A percentile compares a stretch with the other conserved stretches of the same genome.
phyloP scores from a whole-genome alignment of 768 basidiomycete genomes.

The Leccinum variicolor region DNA sequence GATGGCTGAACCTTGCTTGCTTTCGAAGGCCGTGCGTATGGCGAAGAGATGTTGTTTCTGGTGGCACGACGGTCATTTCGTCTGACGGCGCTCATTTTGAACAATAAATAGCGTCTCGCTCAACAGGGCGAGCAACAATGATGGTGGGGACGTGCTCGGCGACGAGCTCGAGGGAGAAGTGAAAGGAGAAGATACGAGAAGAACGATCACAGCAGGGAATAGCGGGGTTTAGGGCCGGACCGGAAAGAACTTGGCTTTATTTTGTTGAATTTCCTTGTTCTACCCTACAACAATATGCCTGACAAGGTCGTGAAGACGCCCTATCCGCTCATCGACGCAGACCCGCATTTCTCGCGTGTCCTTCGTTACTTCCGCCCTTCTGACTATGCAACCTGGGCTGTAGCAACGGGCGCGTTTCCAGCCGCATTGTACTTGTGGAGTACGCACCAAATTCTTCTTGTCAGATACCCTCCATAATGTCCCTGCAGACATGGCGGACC shows the following conservation, averaged over 20 bases:
- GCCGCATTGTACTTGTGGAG: slow-evolving; percentile 79
- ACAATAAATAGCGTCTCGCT: slow-evolving; percentile 9
- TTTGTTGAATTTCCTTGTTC: slow-evolving; percentile 5
- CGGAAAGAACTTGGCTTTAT: slow-evolving; percentile 6
- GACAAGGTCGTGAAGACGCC: slow-evolving; percentile 56
- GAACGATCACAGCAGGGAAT: slow-evolving; percentile 20
- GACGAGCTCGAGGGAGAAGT: slow-evolving; percentile 9
- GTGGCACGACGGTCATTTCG: slow-evolving; percentile 38
- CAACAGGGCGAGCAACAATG: slow-evolving; percentile 2
- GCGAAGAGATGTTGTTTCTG: slow-evolving; percentile 42
- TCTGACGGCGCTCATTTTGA: slow-evolving; percentile 57
- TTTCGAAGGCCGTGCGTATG: slow-evolving; percentile 47
- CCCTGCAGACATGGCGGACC: slow-evolving; percentile 44
- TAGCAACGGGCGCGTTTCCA: slow-evolving; percentile 77
- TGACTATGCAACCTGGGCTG: slow-evolving; percentile 86
- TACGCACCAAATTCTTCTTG: slow-evolving; percentile 36
- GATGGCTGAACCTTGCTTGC: slow-evolving; percentile 22
- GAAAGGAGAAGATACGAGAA: slow-evolving; percentile 21
- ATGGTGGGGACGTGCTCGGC: slow-evolving; percentile 1
- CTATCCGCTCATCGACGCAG: slow-evolving; percentile 90
- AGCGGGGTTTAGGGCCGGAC: slow-evolving; percentile 31
- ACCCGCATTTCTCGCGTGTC: slow-evolving; percentile 87
- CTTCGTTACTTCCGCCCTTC: slow-evolving; percentile 83
- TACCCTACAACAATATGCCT: slow-evolving; percentile 24
- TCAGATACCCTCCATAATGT: slow-evolving; percentile 4